phyloP scores from a whole-genome alignment of 1,139 yeast species.

The Taiozyma sp. region DNA sequence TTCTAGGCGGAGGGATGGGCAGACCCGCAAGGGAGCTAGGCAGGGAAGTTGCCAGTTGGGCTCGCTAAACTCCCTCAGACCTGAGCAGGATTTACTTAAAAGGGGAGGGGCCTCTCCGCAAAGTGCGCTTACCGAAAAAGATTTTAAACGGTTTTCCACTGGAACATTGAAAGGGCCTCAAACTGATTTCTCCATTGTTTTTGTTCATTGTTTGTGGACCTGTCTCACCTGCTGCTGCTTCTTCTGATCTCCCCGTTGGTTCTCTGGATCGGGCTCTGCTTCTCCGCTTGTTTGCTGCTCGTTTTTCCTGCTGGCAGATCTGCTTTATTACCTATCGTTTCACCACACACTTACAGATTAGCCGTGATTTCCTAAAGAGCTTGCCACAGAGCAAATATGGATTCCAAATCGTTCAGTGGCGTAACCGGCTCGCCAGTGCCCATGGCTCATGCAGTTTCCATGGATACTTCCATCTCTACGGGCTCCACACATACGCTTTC shows the following conservation, averaged over 20 bases:
- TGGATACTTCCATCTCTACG: background rate
- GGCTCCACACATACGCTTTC: background rate
- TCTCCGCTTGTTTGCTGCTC: background rate
- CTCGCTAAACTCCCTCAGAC: no score
- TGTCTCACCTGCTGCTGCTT: no score
- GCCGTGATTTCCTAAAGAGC: background rate
- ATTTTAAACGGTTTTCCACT: background rate
- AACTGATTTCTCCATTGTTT: no score
- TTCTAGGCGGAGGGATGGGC: background rate
- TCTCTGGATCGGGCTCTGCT: no score
- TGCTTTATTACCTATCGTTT: no score
- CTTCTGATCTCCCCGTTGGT: no score
- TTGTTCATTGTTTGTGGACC: no score
- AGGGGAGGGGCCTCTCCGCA: background rate
- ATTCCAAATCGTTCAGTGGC: background rate
- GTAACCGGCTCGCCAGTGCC: background rate
- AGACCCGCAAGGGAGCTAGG: no score
- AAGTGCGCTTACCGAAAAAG: background rate
- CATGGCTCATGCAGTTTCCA: background rate
- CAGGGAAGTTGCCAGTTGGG: no score
- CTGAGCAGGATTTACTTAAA: no score
- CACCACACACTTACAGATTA: no score
- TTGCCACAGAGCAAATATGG: background rate
- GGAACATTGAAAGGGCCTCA: no score
- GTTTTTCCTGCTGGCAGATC: background rate